Evolutionary conservation across 1,284 basidiomycete species (phyloP).

Genomic region (Wallemia ichthyophaga): DNA sequence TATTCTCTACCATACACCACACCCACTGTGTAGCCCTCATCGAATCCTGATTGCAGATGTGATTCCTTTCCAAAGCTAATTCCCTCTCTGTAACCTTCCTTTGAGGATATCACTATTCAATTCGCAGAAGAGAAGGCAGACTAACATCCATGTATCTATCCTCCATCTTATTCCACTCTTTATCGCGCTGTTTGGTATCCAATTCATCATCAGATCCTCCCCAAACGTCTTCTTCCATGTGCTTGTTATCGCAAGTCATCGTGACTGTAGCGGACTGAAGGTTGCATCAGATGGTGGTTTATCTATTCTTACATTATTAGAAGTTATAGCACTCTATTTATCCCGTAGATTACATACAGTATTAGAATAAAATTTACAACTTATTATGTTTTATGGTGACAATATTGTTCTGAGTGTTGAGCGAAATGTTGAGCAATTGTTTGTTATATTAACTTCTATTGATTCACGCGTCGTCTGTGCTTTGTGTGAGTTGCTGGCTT

Average conservation of each 20-base stretch:
- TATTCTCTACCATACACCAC: conserved; percentile 17
- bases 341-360: too few relatives aligned
- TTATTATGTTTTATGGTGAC: too few relatives aligned
- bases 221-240: neutral
- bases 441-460: too few relatives aligned
- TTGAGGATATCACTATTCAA: neutral
- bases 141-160: neutral
- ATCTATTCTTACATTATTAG: too few relatives aligned
- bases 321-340: too few relatives aligned
- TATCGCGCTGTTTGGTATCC: neutral
- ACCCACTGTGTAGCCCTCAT: conserved; percentile 18
- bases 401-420: too few relatives aligned
- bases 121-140: neutral
- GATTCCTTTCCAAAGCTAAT: conserved; percentile 23
- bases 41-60: conserved; percentile 22
- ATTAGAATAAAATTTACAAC: too few relatives aligned
- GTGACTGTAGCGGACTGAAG: too few relatives aligned
- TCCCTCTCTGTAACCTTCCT: conserved; percentile 26
- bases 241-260: too few relatives aligned
- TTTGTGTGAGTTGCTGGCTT: too few relatives aligned
- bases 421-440: too few relatives aligned
- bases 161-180: neutral
- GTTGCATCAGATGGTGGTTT: too few relatives aligned
- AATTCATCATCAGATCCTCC: neutral
- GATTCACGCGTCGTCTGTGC: neutral